Evolutionary conservation across 2,329 filamentous ascomycete species (phyloP), one percentile per base, ranked within the genome.

Genomic region (Fusarium fracticaudum): DNA sequence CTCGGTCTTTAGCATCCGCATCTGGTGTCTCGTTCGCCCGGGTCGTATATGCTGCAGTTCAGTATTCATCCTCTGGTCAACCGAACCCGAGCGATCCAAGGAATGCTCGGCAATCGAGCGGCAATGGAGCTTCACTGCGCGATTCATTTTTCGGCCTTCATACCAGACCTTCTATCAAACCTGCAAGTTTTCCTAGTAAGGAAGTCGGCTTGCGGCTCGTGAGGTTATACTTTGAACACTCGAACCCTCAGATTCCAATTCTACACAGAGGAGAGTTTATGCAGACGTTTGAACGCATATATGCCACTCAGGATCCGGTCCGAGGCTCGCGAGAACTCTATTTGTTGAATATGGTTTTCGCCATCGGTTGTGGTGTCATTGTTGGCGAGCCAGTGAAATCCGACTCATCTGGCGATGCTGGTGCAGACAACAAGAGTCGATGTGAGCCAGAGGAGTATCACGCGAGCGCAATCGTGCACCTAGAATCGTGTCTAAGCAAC

Each of bases 71-170:
- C 22, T 87, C 88, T 15, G 88, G 89, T 69, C 86, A 89, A 81
- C 92, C 91, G 77, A 93, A 77, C 24, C 59, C 64, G 18, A 69
- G 67, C 62, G 81, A 80, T 37, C 78, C 75, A 22, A 67, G 73
- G 26, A 69, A 75, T 60, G 60, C 73, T 37, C 78, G 77, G 31
- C 76, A 78, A 31, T 66, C 70, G 2, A 72, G 72, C 50, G 78
- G 76, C 10, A 78, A 88, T 44, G 92, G 91, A 43, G 94, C 94
- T 24, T 94, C 93, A 18, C 96, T 98, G 92, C 90, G 95, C 67
- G 96, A 98, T 83, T 97, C 95, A 0, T 98, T 98, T 86, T 98
- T 98, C 80, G 96, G 96, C n/a, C 86, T 98, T 50, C 95, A 98
- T 77, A 97, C 94, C 6, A 95, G 93, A 77, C 94, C 95, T 4